Conservation (phyloP, 441 rosid genomes). For the Gossypium schwendimanii region DNA sequence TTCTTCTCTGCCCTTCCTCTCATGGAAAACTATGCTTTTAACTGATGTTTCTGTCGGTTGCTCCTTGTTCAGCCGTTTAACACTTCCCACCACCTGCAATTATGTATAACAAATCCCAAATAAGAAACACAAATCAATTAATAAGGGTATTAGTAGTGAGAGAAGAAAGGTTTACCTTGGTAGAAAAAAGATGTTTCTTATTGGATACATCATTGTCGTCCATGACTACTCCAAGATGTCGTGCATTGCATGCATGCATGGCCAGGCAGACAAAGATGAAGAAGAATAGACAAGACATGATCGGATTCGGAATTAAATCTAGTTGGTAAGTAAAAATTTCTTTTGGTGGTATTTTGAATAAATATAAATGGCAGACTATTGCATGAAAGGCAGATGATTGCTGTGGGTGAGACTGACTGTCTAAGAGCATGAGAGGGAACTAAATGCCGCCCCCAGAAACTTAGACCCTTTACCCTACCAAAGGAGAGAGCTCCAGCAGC, state of each 20-base stretch:
- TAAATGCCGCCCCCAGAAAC: neutral
- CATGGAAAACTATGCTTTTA: neutral
- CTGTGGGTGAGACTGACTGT: neutral
- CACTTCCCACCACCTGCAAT: slow-evolving; percentile 24
- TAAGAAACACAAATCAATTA: neutral
- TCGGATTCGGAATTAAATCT: neutral
- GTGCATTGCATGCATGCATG: slow-evolving; percentile 39
- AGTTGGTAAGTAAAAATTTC: neutral
- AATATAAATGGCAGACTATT: neutral
- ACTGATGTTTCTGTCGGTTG: neutral
- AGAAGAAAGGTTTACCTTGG: slow-evolving; percentile 9
- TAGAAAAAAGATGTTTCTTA: neutral
- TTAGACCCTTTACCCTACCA: neutral
- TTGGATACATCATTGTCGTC: slow-evolving; percentile 15
- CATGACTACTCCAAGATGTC: slow-evolving; percentile 19
- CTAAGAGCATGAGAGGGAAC: neutral
- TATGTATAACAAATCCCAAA: neutral
- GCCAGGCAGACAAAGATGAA: slow-evolving; percentile 22
- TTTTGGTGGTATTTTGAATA: neutral
- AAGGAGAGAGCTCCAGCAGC: neutral
- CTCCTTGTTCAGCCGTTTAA: neutral
- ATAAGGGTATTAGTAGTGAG: neutral
- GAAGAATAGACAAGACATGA: slow-evolving; percentile 24
- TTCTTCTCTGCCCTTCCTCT: neutral
- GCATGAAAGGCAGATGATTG: neutral